Conservation (phyloP, 371 early-diverging fungal genomes). For the Blakeslea trispora region DNA sequence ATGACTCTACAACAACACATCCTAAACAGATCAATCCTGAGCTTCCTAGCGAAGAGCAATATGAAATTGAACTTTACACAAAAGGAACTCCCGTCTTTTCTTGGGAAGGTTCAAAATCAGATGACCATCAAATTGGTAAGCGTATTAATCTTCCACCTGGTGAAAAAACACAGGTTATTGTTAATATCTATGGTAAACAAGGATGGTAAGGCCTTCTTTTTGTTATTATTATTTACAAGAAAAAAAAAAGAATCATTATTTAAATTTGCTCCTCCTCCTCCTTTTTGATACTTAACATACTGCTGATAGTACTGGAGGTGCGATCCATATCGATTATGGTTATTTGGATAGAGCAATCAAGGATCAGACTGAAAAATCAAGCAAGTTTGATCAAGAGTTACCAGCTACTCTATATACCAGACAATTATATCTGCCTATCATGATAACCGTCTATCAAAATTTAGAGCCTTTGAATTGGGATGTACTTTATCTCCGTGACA, state of each 20-base stretch:
- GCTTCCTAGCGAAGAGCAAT: conserved; percentile 72
- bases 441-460: conserved; percentile 74
- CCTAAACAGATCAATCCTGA: conserved; percentile 55
- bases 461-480: conserved; percentile 73
- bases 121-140: conserved; percentile 35
- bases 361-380: not conserved
- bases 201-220: conserved; percentile 56
- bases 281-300: too few species aligned
- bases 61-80: conserved; percentile 76
- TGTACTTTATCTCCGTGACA: conserved; percentile 60
- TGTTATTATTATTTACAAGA: not conserved
- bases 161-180: conserved; percentile 51
- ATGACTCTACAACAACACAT: conserved; percentile 61
- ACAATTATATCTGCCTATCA: conserved; percentile 70
- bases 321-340: conserved; percentile 76
- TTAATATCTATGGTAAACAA: conserved; percentile 80
- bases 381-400: conserved; percentile 14
- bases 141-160: conserved; percentile 60
- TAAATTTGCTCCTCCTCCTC: too few species aligned
- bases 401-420: conserved; percentile 65
- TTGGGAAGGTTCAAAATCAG: conserved; percentile 55
- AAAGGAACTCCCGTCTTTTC: conserved; percentile 69
- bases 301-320: conserved; percentile 72
- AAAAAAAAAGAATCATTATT: not conserved
- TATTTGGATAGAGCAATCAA: conserved; percentile 51